Conservation (phyloP, 129 eudicot genomes). For the Pseudognaphalium luteoalbum region DNA sequence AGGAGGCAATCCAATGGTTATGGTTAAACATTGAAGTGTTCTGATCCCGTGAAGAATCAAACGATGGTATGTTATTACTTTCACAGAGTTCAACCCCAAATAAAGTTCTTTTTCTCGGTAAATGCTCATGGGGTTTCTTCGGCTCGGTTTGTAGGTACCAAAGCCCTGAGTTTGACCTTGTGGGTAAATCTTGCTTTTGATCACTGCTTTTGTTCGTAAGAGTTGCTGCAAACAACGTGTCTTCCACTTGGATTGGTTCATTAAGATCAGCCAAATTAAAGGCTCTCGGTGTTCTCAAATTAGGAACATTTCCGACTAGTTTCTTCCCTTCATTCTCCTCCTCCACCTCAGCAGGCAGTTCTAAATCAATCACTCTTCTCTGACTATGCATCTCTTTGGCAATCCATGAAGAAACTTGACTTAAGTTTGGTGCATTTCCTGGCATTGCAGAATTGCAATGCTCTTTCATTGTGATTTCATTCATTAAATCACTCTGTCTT, state of each 20-base stretch:
- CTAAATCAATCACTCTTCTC: constrained; percentile 38
- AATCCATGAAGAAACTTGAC: constrained; percentile 9
- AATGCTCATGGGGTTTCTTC: constrained; percentile 23
- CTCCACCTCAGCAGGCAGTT: constrained; percentile 37
- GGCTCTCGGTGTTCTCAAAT: constrained; percentile 5
- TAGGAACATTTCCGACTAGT: constrained; percentile 17
- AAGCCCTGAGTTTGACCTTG: constrained; percentile 31
- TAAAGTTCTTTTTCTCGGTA: constrained; percentile 43
- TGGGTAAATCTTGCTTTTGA: constrained; percentile 33
- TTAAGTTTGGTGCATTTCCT: neutral
- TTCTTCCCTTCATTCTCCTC: constrained; percentile 30
- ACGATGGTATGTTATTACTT: constrained; percentile 33
- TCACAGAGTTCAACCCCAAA: constrained; percentile 72
- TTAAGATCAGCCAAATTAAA: constrained; percentile 46
- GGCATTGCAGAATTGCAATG: constrained; percentile 14
- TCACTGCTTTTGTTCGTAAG: constrained; percentile 23
- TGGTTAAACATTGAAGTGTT: constrained; percentile 21
- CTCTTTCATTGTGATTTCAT: constrained; percentile 39
- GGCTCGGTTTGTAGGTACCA: constrained; percentile 37
- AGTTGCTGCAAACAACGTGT: constrained; percentile 31
- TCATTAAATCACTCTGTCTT: constrained; percentile 72
- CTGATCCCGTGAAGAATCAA: constrained; percentile 33
- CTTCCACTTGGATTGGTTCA: constrained; percentile 44
- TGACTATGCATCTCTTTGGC: constrained; percentile 10
- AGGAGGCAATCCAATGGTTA: constrained; percentile 23